phyloP scores from a whole-genome alignment of 345 rosid genomes.

The Arabidopsis arenosa region DNA sequence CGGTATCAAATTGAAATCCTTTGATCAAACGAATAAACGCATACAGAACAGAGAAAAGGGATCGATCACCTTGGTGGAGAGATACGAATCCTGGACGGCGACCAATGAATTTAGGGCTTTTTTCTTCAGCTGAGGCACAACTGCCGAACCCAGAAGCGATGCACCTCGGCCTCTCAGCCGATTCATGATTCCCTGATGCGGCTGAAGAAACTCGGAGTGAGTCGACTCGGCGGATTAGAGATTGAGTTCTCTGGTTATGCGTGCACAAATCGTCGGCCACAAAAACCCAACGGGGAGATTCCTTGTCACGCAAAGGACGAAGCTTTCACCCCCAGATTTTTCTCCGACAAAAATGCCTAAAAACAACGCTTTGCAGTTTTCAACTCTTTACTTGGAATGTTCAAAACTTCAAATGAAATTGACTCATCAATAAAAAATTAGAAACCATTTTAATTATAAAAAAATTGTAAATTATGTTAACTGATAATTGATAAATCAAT shows the following conservation, averaged over 20 bases:
- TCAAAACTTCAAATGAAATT: slow-evolving; percentile 9
- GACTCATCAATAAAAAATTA: neutral
- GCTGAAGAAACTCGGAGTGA: neutral
- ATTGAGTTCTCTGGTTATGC: slow-evolving; percentile 4
- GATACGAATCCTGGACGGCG: slow-evolving; percentile 80
- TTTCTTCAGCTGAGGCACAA: slow-evolving; percentile 64
- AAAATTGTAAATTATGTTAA: too few relatives aligned
- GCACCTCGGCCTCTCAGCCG: slow-evolving; percentile 66
- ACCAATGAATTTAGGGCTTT: slow-evolving; percentile 74
- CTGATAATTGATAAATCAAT: neutral
- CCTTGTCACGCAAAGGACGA: slow-evolving; percentile 29
- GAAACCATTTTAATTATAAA: too few relatives aligned
- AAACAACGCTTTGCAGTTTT: slow-evolving; percentile 8
- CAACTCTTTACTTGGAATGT: slow-evolving; percentile 5
- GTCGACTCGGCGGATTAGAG: slow-evolving; percentile 15
- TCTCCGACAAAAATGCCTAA: slow-evolving; percentile 18
- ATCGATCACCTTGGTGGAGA: slow-evolving; percentile 71
- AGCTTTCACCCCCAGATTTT: slow-evolving; percentile 12
- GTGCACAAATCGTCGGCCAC: slow-evolving; percentile 1
- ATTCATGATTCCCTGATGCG: slow-evolving; percentile 51
- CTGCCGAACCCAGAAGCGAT: slow-evolving; percentile 52
- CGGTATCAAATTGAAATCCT: too few relatives aligned
- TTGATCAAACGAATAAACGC: too few relatives aligned
- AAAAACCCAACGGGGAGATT: slow-evolving; percentile 18
- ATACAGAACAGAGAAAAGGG: neutral